A percentile compares a stretch with the other conserved stretches of the same genome.
Conservation (phyloP, 169 alveolate species). For the Plasmodium vinckei region DNA sequence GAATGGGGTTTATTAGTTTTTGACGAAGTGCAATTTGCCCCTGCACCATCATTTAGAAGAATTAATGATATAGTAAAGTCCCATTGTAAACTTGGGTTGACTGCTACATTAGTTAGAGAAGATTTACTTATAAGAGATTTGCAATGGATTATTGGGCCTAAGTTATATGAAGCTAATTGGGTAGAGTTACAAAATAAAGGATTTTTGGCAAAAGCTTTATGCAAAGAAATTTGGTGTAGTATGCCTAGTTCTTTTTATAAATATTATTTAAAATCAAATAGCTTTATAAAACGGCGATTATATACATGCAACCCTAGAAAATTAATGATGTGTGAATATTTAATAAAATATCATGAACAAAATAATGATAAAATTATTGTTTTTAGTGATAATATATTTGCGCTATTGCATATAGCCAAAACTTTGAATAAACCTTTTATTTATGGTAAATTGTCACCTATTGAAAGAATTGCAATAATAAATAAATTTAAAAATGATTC, state of each 20-base stretch:
- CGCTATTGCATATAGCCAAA: slow-evolving; percentile 93
- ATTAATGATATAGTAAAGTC: slow-evolving; percentile 91
- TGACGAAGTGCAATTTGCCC: slow-evolving; percentile 99
- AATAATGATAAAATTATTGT: slow-evolving; percentile 98
- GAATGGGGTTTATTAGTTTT: slow-evolving; percentile 99
- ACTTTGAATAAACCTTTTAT: slow-evolving; percentile 92
- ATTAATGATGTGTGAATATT: slow-evolving; percentile 95
- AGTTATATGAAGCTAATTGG: slow-evolving; percentile 99
- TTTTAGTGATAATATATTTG: slow-evolving; percentile 97
- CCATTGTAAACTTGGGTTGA: slow-evolving; percentile 97
- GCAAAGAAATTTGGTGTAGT: slow-evolving; percentile 99
- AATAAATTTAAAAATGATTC: slow-evolving; percentile 91
- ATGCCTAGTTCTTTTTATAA: slow-evolving; percentile 97
- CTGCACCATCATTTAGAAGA: slow-evolving; percentile 97
- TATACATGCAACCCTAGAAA: slow-evolving; percentile 98
- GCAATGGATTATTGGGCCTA: slow-evolving; percentile 99
- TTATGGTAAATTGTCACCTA: slow-evolving; percentile 91
- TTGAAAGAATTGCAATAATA: slow-evolving; percentile 93
- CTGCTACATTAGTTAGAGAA: slow-evolving; percentile 99
- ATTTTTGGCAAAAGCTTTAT: slow-evolving; percentile 97
- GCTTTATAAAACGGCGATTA: slow-evolving; percentile 92
- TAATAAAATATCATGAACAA: slow-evolving; percentile 96
- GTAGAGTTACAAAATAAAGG: slow-evolving; percentile 97
- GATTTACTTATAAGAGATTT: slow-evolving; percentile 97
- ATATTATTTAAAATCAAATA: slow-evolving; percentile 93